phyloP scores from a whole-genome alignment of 2,329 filamentous ascomycete genomes.

The Aspergillus sp. region DNA sequence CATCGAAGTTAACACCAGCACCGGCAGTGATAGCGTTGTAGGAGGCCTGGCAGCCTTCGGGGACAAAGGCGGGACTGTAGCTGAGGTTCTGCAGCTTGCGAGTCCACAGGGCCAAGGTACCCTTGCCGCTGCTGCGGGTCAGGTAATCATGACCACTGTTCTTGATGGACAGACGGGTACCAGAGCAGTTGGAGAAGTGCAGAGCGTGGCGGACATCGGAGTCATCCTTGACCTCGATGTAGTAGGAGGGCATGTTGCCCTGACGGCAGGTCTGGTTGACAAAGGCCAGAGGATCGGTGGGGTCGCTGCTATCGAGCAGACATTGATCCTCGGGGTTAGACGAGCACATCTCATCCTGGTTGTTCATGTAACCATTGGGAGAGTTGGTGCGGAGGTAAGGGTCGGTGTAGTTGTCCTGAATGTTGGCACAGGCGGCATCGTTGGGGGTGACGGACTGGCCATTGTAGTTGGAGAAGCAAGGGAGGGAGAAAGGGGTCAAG shows the following conservation, averaged over 20 bases:
- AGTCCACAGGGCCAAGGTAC: constrained; percentile 33
- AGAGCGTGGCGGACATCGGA: constrained; percentile 13
- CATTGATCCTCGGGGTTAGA: constrained; percentile 21
- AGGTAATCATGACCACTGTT: constrained; percentile 41
- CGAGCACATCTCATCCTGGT: constrained; percentile 24
- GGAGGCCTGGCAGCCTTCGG: constrained; percentile 9
- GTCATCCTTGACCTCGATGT: constrained; percentile 11
- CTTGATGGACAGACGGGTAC: constrained; percentile 26
- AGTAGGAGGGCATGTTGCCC: constrained; percentile 18
- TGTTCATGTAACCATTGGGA: constrained; percentile 26
- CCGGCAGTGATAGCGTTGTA: constrained; percentile 29
- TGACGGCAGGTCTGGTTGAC: constrained; percentile 14
- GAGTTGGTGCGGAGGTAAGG: constrained; percentile 18
- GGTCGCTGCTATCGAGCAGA: constrained; percentile 19
- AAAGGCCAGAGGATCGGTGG: constrained; percentile 14
- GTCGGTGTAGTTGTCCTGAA: constrained; percentile 17
- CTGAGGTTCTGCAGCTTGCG: constrained; percentile 27
- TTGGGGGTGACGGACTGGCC: constrained; percentile 9
- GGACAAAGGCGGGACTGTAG: constrained; percentile 15
- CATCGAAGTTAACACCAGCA: constrained; percentile 32
- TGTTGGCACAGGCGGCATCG: constrained; percentile 7
- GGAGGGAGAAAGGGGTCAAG: constrained; percentile 14
- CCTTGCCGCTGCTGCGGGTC: constrained; percentile 33
- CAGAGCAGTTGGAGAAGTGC: constrained; percentile 14
- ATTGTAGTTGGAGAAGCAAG: constrained; percentile 19